Conservation (phyloP, 2,329 filamentous ascomycete species). For the Furcasterigmium sp. region DNA sequence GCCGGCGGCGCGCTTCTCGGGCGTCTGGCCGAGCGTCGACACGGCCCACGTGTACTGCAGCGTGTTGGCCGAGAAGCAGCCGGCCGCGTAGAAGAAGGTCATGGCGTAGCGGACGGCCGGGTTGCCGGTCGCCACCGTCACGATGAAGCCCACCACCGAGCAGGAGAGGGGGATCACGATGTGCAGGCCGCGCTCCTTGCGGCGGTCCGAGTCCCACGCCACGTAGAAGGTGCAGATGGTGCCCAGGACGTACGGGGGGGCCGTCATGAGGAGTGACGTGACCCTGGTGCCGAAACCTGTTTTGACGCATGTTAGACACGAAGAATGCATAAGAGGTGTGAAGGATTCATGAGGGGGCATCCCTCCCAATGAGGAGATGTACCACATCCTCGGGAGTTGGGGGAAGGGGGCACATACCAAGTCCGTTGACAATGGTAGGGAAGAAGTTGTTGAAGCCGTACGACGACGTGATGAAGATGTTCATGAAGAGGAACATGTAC, state of each 20-base stretch:
- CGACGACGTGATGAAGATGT: slow-evolving; percentile 17
- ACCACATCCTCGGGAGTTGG: no score
- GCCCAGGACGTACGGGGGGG: slow-evolving; percentile 50
- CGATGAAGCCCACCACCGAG: slow-evolving; percentile 3
- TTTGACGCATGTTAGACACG: not conserved
- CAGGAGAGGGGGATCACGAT: slow-evolving; percentile 50
- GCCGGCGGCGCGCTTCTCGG: slow-evolving; percentile 28
- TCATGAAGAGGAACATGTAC: slow-evolving; percentile 15
- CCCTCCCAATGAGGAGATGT: no score
- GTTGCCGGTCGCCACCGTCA: not conserved
- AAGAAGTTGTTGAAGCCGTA: slow-evolving; percentile 30
- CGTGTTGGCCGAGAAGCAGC: slow-evolving; percentile 26
- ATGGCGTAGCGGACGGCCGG: slow-evolving; percentile 12
- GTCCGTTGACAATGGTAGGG: slow-evolving; percentile 49
- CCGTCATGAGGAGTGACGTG: slow-evolving; percentile 49
- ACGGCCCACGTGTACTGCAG: slow-evolving; percentile 24
- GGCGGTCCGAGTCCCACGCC: slow-evolving; percentile 56
- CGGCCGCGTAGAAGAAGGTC: slow-evolving; percentile 20
- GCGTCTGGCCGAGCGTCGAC: slow-evolving; percentile 22
- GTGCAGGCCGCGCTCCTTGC: slow-evolving; percentile 57
- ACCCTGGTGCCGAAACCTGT: slow-evolving; percentile 35
- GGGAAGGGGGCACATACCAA: slow-evolving; percentile 29
- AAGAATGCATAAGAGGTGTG: no score
- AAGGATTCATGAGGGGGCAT: no score
- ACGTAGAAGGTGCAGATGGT: slow-evolving; percentile 52